Evolutionary conservation across 192 early-diverging fungal genomes (phyloP).

Genomic region (Podila clonocystis): DNA sequence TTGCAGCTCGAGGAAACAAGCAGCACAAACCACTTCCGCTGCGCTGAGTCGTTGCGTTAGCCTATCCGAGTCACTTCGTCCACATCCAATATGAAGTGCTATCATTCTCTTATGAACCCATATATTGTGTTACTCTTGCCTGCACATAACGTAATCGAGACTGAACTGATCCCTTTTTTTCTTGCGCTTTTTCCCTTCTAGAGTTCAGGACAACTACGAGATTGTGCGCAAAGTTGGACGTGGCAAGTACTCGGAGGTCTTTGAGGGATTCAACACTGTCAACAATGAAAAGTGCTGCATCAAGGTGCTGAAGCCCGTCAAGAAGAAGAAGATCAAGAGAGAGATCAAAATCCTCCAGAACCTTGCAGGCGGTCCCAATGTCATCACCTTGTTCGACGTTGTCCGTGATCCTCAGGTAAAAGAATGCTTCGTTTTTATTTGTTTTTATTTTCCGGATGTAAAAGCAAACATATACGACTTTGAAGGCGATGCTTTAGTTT

Average conservation of each 20-base stretch:
- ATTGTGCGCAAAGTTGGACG: conserved; percentile 97
- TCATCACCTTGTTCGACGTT: conserved; percentile 92
- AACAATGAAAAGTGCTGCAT: conserved; percentile 94
- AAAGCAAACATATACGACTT: no score
- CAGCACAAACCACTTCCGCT: no score
- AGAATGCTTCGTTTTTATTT: not conserved
- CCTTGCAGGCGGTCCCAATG: conserved; percentile 92
- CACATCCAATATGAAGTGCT: no score
- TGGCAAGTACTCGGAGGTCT: conserved; percentile 99
- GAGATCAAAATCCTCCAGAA: conserved; percentile 99
- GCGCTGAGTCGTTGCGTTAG: no score
- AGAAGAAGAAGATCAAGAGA: conserved; percentile 99
- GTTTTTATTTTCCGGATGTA: no score
- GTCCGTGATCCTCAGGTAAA: conserved; percentile 91
- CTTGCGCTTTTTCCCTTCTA: conserved; percentile 23
- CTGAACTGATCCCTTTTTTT: not conserved
- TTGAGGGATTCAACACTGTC: conserved; percentile 95
- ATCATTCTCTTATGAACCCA: no score
- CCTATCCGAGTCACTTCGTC: no score
- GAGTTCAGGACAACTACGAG: conserved; percentile 96
- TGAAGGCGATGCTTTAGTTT: no score
- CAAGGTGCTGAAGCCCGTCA: conserved; percentile 99
- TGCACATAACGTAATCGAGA: not conserved
- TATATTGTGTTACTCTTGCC: no score
- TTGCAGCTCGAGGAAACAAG: no score